Evolutionary conservation across 495 filamentous ascomycete species (phyloP).

Genomic region (Podospora didyma): DNA sequence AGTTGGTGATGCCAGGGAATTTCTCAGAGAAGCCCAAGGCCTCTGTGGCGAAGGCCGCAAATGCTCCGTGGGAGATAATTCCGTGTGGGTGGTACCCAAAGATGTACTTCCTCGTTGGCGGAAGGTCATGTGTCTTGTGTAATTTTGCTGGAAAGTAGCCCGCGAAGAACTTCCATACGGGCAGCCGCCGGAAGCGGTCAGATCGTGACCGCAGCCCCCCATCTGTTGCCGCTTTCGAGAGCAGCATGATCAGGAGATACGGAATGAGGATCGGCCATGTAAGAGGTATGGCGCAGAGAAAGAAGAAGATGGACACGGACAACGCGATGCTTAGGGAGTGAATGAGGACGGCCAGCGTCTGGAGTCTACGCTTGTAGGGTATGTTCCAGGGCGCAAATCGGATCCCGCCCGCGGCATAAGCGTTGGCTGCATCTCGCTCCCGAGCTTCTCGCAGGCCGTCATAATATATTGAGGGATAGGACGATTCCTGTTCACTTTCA

Average conservation of each 20-base stretch:
- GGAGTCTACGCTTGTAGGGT: conserved; percentile 77
- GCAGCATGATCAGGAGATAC: conserved; percentile 79
- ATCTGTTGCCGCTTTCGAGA: conserved; percentile 69
- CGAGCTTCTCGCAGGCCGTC: conserved; percentile 7
- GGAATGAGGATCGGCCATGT: conserved; percentile 90
- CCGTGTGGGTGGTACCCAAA: conserved; percentile 98
- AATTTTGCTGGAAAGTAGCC: conserved; percentile 87
- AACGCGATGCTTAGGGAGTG: conserved; percentile 80
- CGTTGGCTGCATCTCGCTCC: conserved; percentile 15
- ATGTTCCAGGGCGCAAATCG: conserved; percentile 86
- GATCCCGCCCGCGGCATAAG: conserved; percentile 40
- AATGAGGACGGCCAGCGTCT: conserved; percentile 79
- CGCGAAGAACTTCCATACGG: conserved; percentile 83
- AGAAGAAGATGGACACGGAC: conserved; percentile 79
- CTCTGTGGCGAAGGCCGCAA: conserved; percentile 88
- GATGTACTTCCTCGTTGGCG: conserved; percentile 87
- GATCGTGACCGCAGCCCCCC: conserved; percentile 72
- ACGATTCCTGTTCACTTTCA: too few relatives aligned
- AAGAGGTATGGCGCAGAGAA: conserved; percentile 83
- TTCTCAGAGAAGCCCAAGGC: conserved; percentile 81
- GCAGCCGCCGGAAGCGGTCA: conserved; percentile 65
- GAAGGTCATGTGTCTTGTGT: conserved; percentile 76
- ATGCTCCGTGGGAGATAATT: conserved; percentile 94
- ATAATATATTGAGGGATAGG: conserved; percentile 16
- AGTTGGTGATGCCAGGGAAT: conserved; percentile 95